Evolutionary conservation across 257 asterid species (phyloP).

Genomic region (Apocynum venetum): DNA sequence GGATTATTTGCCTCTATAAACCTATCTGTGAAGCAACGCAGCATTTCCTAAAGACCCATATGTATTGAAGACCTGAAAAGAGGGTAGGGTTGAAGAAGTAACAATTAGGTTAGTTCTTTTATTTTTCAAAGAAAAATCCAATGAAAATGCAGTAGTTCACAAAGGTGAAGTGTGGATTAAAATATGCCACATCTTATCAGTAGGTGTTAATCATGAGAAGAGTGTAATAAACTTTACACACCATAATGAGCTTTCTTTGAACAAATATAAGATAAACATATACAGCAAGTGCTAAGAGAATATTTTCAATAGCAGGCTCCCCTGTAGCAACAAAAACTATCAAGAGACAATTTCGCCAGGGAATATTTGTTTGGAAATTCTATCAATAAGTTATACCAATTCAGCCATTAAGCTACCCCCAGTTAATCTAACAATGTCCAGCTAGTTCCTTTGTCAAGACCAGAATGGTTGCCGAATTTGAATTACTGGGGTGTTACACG

Average conservation of each 20-base stretch:
- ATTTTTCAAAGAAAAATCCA: neutral
- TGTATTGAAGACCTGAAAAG: constrained; percentile 76
- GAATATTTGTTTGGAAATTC: neutral
- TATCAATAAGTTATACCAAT: neutral
- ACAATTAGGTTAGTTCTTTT: neutral
- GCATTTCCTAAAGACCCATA: constrained; percentile 85
- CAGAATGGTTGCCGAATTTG: neutral
- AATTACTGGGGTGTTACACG: neutral
- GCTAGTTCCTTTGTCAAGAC: neutral
- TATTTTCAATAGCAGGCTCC: neutral
- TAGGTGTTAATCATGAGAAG: neutral
- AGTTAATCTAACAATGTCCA: neutral
- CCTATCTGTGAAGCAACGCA: constrained; percentile 93
- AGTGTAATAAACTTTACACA: too few species aligned
- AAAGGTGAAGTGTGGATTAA: neutral
- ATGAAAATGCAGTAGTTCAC: neutral
- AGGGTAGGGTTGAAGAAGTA: neutral
- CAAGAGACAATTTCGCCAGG: neutral
- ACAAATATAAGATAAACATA: neutral
- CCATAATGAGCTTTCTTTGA: neutral
- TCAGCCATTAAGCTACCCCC: neutral
- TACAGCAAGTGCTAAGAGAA: neutral
- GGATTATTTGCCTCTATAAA: constrained; percentile 83
- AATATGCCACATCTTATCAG: neutral
- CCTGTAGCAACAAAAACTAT: neutral